These are phyloP conservation scores for Linnemannia hyalina DNA, from an alignment of 192 early-diverging fungal species.

Conservation along the genomic window DNA sequence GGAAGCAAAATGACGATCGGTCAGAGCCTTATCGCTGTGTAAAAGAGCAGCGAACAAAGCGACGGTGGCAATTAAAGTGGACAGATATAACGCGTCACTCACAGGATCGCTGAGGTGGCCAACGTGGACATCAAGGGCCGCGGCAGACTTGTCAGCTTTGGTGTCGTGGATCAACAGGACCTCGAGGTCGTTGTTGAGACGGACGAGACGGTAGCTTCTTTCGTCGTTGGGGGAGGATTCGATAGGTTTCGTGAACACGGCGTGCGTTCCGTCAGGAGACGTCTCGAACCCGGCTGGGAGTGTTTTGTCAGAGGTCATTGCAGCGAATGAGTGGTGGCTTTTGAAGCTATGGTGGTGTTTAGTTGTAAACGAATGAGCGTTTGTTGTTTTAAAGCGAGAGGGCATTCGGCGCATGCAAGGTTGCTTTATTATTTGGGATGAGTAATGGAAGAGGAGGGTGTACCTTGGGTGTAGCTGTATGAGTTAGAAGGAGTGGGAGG, in stretches of 20 bases:
- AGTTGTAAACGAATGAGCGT: background rate
- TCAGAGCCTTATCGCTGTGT: background rate
- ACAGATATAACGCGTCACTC: slow-evolving; percentile 4
- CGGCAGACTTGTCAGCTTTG: slow-evolving; percentile 70
- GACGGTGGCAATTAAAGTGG: background rate
- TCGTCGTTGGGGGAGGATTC: slow-evolving; percentile 72
- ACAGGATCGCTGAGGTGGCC: slow-evolving; percentile 71
- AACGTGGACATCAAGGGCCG: slow-evolving; percentile 70
- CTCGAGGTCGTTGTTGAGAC: slow-evolving; percentile 68
- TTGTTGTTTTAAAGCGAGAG: background rate
- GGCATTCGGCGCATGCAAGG: background rate
- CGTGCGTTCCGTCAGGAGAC: slow-evolving; percentile 34
- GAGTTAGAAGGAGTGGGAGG: no score
- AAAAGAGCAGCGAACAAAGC: background rate
- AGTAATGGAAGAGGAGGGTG: background rate
- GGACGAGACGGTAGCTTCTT: slow-evolving; percentile 68
- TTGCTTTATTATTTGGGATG: background rate
- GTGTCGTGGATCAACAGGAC: slow-evolving; percentile 69
- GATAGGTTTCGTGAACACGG: slow-evolving; percentile 34
- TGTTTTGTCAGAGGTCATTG: background rate
- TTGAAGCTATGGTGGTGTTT: background rate
- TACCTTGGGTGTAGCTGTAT: background rate
- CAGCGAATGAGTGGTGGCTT: background rate
- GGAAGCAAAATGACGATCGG: background rate
- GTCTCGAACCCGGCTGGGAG: slow-evolving; percentile 9